Conservation (phyloP, 805 yeast genomes). For the Saccharomycopsis fermentans region DNA sequence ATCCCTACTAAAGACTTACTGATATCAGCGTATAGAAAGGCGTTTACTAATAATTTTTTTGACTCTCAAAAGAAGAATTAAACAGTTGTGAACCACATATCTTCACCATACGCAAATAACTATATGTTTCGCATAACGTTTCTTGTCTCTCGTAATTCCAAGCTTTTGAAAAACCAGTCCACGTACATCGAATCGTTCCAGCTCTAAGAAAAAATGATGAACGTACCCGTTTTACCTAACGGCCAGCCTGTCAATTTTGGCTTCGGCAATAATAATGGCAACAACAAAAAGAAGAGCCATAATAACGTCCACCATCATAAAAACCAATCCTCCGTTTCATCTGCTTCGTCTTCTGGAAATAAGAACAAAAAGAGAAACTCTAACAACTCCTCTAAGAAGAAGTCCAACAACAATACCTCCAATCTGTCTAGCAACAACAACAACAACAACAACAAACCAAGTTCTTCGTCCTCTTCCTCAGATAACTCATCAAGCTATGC, state of each 20-base stretch:
- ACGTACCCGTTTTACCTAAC: conserved; percentile 14
- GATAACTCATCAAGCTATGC: conserved; percentile 12
- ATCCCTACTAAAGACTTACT: no score
- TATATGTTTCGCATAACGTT: no score
- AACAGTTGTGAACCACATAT: no score
- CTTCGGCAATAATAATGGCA: conserved; percentile 2
- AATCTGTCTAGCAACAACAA: background rate
- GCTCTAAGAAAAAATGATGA: conserved; percentile 1
- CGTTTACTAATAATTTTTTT: no score
- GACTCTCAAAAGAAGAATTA: no score
- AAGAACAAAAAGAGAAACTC: background rate
- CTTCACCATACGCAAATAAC: no score
- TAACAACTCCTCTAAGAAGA: background rate
- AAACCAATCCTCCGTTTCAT: background rate
- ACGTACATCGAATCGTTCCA: background rate
- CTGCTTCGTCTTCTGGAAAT: background rate
- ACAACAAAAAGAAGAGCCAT: background rate
- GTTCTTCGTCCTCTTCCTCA: background rate
- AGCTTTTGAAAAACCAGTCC: no score
- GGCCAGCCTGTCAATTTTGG: conserved; percentile 19
- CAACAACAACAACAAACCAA: background rate
- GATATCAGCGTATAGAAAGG: no score
- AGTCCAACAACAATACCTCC: background rate
- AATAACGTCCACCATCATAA: background rate
- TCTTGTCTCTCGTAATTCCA: no score